A percentile compares a stretch with the other conserved stretches of the same genome.
phyloP scores from a whole-genome alignment of 2,329 filamentous ascomycete species.

The Zymoseptoria pseudotritici region DNA sequence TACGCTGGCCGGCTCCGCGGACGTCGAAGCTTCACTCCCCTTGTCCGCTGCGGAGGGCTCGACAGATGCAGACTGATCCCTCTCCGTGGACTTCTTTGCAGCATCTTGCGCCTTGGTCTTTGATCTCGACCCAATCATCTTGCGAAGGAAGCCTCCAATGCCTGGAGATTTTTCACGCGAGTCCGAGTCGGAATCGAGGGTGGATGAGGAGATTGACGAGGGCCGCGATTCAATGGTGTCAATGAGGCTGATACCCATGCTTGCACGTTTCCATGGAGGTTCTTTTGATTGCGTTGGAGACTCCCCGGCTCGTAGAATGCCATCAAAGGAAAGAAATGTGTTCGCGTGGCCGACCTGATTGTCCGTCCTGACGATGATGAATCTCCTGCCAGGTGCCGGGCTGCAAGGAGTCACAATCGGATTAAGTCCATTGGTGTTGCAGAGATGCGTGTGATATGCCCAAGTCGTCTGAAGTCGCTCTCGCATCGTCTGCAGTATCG shows the following conservation, averaged over 20 bases:
- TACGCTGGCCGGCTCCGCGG: background rate
- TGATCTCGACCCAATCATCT: slow-evolving; percentile 27
- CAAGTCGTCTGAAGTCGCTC: slow-evolving; percentile 64
- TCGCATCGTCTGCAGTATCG: slow-evolving; percentile 60
- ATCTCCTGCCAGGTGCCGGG: slow-evolving; percentile 74
- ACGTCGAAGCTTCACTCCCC: background rate
- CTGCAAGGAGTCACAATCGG: slow-evolving; percentile 76
- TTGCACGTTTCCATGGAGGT: slow-evolving; percentile 31
- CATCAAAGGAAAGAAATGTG: slow-evolving; percentile 58
- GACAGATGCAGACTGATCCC: slow-evolving; percentile 3
- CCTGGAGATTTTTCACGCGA: slow-evolving; percentile 19
- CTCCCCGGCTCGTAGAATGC: slow-evolving; percentile 38
- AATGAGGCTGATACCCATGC: slow-evolving; percentile 21
- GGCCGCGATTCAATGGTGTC: slow-evolving; percentile 23
- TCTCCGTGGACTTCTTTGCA: slow-evolving; percentile 4
- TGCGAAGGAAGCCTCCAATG: slow-evolving; percentile 29
- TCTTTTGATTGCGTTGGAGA: slow-evolving; percentile 24
- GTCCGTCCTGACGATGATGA: slow-evolving; percentile 84
- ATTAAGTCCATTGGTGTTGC: slow-evolving; percentile 51
- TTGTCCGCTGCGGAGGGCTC: slow-evolving; percentile 12
- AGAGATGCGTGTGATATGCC: slow-evolving; percentile 71
- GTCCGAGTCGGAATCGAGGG: slow-evolving; percentile 21
- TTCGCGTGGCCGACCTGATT: slow-evolving; percentile 46
- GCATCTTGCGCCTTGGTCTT: slow-evolving; percentile 19
- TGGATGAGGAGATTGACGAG: slow-evolving; percentile 20